Base-by-base conservation (phyloP, 2,329 filamentous ascomycete genomes). In the Penicillium olsonii region DNA sequence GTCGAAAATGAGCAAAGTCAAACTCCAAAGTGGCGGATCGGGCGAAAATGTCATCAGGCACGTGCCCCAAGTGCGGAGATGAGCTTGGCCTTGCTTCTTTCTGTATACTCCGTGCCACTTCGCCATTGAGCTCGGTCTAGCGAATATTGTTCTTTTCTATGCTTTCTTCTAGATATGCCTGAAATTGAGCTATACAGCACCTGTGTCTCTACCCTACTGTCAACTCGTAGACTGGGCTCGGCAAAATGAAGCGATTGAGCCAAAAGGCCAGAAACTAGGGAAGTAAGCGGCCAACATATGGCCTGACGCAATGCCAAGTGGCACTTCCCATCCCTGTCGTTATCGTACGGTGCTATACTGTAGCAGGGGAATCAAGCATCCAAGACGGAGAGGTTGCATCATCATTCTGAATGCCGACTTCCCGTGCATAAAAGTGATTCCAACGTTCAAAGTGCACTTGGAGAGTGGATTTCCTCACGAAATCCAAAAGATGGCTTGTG, bases 21-120 rank as follows among this genome's bases (percentile, higher is more conserved):
- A 24, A 24, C 4, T 4, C 12, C 14, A n/a, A 31, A 31, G 46
- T 49, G 46, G 46, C 46, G 46, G 14, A 49, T 45, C 41, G 26
- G 46, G 45, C 41, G 37, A 42, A 17, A 42, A 35, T 42, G 48
- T 44, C 38, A 51, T 41, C 31, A 19, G 35, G 37, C 47, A 50
- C 50, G 50, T 50, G 42, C 38, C 38, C 43, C 15, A 19, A 50
- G 29, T 50, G 47, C 47, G 46, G 46, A 49, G 46, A 49, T 49
- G 43, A 26, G 24, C n/a, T 46, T 12, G 9, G 27, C n/a, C 22
- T 24, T 19, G 15, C 11, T 11, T n/a, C 10, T 14, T 12, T 29
- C 22, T 29, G 27, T 29, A 24, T 24, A 24, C 27, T 29, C 12
- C 12, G 27, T n/a, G 12, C n/a, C 12, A 5, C 12, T 31, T 24